Base-by-base conservation (phyloP, 371 early-diverging fungal genomes). In the Lichtheimia hyalospora region DNA sequence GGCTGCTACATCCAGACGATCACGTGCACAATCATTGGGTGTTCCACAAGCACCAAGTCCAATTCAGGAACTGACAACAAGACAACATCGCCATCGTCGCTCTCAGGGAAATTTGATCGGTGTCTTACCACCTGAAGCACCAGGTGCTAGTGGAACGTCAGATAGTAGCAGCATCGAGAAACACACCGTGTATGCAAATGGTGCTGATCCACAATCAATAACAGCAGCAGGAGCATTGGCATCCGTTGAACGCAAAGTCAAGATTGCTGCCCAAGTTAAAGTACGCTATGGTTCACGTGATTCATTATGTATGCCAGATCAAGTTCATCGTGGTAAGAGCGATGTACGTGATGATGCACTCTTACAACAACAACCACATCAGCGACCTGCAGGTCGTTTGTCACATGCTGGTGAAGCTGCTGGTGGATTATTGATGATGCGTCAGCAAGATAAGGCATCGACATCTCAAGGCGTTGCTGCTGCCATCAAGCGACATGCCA, bases 391-490 rank as follows among this genome's bases (percentile, higher is more conserved):
- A 44, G 61, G 64, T 5, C 57, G 70, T 18, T 57, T 60, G 27
- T 44, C 70, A 0, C 72, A 73, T 49, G 74, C 69, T 15, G 79
- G 79, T 16, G 79, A 78, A 60, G 75, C 75, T 7, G 75, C 75
- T 10, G 75, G 75, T n/a, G 75, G 75, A 3, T 24, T 79, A 24
- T 27, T 79, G 10, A 71, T 79, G 75, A 73, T 79, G 74, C 64
- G 74, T n/a, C 71, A 69, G 49, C 56, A 65, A 28, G 55, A 61
- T 10, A 49, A 39, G 13, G 39, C 46, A 16, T 34, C 34, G 2
- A 16, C 46, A 0, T 46, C 46, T 7, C 46, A 46, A 46, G 46
- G 46, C 16, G 21, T 46, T 18, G 46, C 46, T 5, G 46, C 46
- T 46, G 46, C 21, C 46, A 46, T 46, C 46, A 46, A 46, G 16